phyloP scores from a whole-genome alignment of 441 rosid genomes.

The Bruguiera hainesii region DNA sequence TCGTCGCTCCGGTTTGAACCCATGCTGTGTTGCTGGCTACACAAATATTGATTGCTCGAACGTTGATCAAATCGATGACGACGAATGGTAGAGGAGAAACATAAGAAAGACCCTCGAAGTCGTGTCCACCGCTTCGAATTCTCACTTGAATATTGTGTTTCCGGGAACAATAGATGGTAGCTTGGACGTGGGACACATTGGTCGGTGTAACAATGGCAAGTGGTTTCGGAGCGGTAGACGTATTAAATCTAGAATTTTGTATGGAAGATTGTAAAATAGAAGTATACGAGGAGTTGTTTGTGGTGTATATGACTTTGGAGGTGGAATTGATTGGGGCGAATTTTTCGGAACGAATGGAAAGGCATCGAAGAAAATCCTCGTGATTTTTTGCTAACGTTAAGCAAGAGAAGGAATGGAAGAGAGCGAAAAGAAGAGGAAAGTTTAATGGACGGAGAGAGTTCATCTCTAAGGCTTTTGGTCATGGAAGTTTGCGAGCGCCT shows the following conservation, averaged over 20 bases:
- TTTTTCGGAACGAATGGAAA: background rate
- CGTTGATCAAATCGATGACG: constrained; percentile 35
- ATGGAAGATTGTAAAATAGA: background rate
- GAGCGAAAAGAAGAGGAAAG: too few species aligned
- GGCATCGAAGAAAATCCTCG: constrained; percentile 15
- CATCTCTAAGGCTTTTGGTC: too few species aligned
- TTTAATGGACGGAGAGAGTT: too few species aligned
- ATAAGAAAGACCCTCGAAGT: constrained; percentile 53
- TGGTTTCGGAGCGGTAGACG: constrained; percentile 41
- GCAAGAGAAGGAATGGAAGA: background rate
- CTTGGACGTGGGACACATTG: constrained; percentile 41
- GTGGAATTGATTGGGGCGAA: background rate
- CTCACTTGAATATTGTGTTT: constrained; percentile 40
- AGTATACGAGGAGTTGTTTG: background rate
- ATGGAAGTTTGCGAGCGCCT: too few species aligned
- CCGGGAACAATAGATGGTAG: constrained; percentile 37
- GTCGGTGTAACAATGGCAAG: constrained; percentile 39
- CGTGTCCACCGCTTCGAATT: constrained; percentile 61
- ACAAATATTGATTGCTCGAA: constrained; percentile 30
- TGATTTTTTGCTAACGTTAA: constrained; percentile 10
- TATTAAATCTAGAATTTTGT: constrained; percentile 43
- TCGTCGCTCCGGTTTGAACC: too few species aligned
- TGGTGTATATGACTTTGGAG: constrained; percentile 1
- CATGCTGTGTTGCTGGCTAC: constrained; percentile 9
- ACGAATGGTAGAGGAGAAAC: constrained; percentile 41